Percentiles rank a stretch among this genome's conserved stretches.
These are phyloP conservation scores for Talaromyces wortmannii DNA, from an alignment of 495 filamentous ascomycete genomes.

Conservation along the genomic window DNA sequence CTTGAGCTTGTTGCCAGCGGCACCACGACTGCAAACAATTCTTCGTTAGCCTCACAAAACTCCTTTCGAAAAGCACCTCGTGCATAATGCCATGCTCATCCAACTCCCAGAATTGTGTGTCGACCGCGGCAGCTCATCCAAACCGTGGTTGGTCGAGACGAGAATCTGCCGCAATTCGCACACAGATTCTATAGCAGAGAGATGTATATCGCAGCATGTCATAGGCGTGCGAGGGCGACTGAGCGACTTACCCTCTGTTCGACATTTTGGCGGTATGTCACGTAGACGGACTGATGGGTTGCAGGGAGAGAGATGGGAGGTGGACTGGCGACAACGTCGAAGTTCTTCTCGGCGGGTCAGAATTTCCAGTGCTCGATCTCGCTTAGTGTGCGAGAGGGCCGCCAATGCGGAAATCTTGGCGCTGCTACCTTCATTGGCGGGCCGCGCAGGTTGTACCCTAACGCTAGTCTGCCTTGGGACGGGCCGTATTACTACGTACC, in stretches of 20 bases:
- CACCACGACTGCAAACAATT: constrained; percentile 56
- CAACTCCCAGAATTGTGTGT: too few relatives aligned
- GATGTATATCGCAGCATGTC: too few relatives aligned
- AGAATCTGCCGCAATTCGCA: too few relatives aligned
- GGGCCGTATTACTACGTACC: not conserved
- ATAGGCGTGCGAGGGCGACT: too few relatives aligned
- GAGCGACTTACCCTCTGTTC: constrained; percentile 44
- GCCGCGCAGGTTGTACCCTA: constrained; percentile 23
- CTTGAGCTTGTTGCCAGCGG: constrained; percentile 99
- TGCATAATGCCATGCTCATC: not conserved
- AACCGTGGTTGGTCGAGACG: too few relatives aligned
- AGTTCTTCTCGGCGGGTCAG: constrained; percentile 19
- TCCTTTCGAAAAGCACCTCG: constrained; percentile 2
- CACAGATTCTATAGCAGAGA: too few relatives aligned
- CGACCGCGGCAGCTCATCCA: too few relatives aligned
- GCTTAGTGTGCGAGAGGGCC: constrained; percentile 37
- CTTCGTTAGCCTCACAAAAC: constrained; percentile 16
- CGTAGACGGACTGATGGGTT: constrained; percentile 31
- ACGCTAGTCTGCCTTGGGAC: constrained; percentile 22
- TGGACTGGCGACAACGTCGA: constrained; percentile 27
- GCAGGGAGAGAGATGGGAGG: constrained; percentile 28
- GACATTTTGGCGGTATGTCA: constrained; percentile 49
- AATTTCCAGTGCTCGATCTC: constrained; percentile 24
- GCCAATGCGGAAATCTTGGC: constrained; percentile 35
- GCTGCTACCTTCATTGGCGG: constrained; percentile 14